Percentiles rank a stretch among this genome's conserved stretches.
phyloP scores from a whole-genome alignment of 345 rosid species.

The Geranium brycei region DNA sequence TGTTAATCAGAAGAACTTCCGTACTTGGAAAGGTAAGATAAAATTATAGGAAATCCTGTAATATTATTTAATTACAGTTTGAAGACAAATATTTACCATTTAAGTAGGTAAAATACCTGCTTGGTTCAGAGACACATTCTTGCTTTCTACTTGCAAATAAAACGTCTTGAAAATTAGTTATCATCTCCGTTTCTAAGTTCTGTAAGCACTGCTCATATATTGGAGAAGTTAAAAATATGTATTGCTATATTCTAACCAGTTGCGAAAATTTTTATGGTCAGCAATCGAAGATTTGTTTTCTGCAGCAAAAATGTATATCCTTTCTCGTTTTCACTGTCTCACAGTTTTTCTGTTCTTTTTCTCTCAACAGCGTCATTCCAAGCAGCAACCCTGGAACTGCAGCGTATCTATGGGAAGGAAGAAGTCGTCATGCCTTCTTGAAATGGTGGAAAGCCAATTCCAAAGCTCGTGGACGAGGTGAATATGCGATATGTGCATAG shows the following conservation, averaged over 20 bases:
- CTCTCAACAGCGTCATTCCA: conserved; percentile 43
- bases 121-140: neutral
- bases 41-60: neutral
- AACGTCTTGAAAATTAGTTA: too few species aligned
- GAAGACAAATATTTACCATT: neutral
- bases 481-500: conserved; percentile 11
- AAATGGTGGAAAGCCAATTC: conserved; percentile 13
- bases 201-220: too few species aligned
- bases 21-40: conserved; percentile 37
- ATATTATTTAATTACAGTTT: neutral
- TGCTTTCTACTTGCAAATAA: too few species aligned
- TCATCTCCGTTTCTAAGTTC: too few species aligned
- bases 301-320: neutral
- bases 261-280: too few species aligned
- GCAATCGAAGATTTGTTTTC: neutral
- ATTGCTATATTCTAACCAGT: neutral
- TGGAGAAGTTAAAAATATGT: neutral
- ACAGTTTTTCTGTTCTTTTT: conserved; percentile 6
- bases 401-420: conserved; percentile 52
- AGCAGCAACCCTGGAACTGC: conserved; percentile 55
- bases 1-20: conserved; percentile 48
- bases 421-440: conserved; percentile 22
- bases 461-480: conserved; percentile 9
- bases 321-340: conserved; percentile 2
- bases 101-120: neutral